These are phyloP conservation scores for Mortierella sp. DNA, from an alignment of 371 early-diverging fungal species.

Conservation along the genomic window DNA sequence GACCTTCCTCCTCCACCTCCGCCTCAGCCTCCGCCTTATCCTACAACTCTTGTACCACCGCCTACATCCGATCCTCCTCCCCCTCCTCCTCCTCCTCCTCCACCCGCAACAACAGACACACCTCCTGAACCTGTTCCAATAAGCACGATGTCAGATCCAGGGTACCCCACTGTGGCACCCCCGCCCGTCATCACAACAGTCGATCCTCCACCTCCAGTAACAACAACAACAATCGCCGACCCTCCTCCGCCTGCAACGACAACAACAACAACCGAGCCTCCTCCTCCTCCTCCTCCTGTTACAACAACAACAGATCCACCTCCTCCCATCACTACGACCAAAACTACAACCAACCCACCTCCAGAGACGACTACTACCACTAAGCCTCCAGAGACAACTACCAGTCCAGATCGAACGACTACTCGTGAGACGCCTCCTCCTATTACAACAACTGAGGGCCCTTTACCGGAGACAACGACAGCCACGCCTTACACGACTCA, in stretches of 20 bases:
- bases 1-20: not conserved
- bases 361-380: not conserved
- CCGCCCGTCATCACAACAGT: not conserved
- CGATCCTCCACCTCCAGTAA: not conserved
- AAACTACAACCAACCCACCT: not conserved
- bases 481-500: constrained; percentile 30
- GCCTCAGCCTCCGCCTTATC: not conserved
- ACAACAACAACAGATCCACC: constrained; percentile 8
- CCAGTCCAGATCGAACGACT: not conserved
- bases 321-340: not conserved
- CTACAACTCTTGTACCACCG: not conserved
- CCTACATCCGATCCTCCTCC: not conserved
- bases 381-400: not conserved
- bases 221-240: constrained; percentile 3
- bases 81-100: constrained; percentile 1
- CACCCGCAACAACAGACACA: not conserved
- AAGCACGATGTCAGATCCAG: not conserved
- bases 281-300: not conserved
- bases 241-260: not conserved
- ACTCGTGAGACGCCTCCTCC: not conserved
- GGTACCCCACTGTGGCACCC: not conserved
- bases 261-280: not conserved
- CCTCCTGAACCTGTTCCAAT: not conserved
- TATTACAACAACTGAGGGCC: not conserved
- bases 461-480: not conserved